A percentile compares a stretch with the other conserved stretches of the same genome.
Conservation (phyloP, 441 rosid genomes). For the Sinapis alba region DNA sequence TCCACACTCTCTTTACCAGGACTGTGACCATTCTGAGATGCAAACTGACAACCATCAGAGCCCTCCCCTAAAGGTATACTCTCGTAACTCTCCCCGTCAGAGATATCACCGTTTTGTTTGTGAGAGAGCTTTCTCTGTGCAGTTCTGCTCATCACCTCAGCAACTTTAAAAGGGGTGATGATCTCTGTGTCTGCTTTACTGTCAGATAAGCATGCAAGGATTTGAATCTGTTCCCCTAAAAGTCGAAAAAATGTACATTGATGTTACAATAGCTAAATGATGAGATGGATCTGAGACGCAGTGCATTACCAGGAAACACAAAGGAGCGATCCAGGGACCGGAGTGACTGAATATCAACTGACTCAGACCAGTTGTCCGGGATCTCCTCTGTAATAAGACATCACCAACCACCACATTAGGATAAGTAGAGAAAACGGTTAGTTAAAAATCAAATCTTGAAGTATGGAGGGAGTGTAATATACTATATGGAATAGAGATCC, state of each 20-base stretch:
- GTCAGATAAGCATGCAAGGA: conserved; percentile 87
- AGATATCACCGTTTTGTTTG: conserved; percentile 10
- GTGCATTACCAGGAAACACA: conserved; percentile 65
- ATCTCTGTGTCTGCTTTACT: conserved; percentile 75
- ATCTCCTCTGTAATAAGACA: conserved; percentile 62
- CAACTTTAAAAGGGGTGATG: conserved; percentile 94
- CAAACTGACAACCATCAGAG: conserved; percentile 41
- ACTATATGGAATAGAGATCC: conserved; percentile 84
- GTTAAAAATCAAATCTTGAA: background rate
- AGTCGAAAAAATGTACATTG: conserved; percentile 17
- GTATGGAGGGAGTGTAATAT: conserved; percentile 30
- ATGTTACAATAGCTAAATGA: conserved; percentile 22
- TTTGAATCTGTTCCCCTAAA: conserved; percentile 86
- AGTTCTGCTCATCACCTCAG: conserved; percentile 92
- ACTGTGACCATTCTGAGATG: conserved; percentile 54
- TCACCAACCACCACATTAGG: too few species aligned
- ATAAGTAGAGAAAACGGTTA: background rate
- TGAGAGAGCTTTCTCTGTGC: conserved; percentile 55
- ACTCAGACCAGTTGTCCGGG: conserved; percentile 68
- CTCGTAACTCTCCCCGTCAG: conserved; percentile 25
- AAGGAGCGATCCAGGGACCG: conserved; percentile 71
- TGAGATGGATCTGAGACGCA: conserved; percentile 13
- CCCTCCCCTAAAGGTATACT: conserved; percentile 48
- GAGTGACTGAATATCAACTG: conserved; percentile 61
- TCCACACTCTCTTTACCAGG: conserved; percentile 53